phyloP scores from a whole-genome alignment of 106 monocot species.

The Triglochin maritima region DNA sequence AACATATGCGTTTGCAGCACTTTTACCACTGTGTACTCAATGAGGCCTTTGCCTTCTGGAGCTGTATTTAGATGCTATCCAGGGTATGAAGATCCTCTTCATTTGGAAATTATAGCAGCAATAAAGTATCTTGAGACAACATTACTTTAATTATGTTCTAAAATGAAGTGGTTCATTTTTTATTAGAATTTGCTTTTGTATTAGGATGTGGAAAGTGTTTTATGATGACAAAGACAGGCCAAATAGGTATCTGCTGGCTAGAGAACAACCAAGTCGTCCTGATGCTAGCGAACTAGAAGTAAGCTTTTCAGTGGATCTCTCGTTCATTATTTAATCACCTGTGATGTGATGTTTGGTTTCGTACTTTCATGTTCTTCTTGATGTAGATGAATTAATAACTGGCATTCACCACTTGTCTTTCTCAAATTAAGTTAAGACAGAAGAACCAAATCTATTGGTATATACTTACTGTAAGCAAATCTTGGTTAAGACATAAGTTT shows the following conservation, averaged over 20 bases:
- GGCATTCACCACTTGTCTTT: too few relatives aligned
- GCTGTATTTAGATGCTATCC: conserved; percentile 94
- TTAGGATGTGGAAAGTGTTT: conserved; percentile 93
- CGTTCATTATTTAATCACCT: not conserved
- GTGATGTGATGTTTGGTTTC: too few relatives aligned
- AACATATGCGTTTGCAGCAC: conserved; percentile 40
- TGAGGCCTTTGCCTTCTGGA: conserved; percentile 68
- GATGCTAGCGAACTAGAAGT: conserved; percentile 88
- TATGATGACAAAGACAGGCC: conserved; percentile 86
- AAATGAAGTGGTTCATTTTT: not conserved
- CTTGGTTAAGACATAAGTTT: too few relatives aligned
- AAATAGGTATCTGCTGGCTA: conserved; percentile 69
- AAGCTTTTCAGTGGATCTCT: not conserved
- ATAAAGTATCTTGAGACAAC: not conserved
- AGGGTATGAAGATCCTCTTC: conserved; percentile 32
- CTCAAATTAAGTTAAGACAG: too few relatives aligned
- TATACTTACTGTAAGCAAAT: too few relatives aligned
- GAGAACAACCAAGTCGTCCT: conserved; percentile 65
- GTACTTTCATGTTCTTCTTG: too few relatives aligned
- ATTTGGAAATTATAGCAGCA: not conserved
- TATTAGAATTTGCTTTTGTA: conserved; percentile 1
- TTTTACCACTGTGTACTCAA: conserved; percentile 80
- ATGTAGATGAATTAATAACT: too few relatives aligned
- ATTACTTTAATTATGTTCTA: not conserved
- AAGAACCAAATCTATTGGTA: too few relatives aligned